Conservation (phyloP, 257 asterid genomes). For the Ligustrum vulgare region DNA sequence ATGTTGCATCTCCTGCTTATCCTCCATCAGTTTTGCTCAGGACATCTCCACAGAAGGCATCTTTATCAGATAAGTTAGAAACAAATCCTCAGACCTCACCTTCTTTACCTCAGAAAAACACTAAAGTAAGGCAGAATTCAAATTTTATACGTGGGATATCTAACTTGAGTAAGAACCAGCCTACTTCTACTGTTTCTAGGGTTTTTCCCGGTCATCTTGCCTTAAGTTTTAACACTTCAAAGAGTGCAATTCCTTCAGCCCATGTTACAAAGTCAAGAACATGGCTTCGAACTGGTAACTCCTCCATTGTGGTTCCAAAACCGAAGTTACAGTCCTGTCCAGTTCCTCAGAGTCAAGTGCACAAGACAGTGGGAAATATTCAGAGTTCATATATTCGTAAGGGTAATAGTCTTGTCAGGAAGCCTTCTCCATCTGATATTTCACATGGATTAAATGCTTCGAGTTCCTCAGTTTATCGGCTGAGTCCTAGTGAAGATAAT, state of each 20-base stretch:
- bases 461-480: constrained; percentile 37
- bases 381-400: constrained; percentile 67
- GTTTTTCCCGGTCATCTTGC: constrained; percentile 41
- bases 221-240: constrained; percentile 29
- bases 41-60: constrained; percentile 27
- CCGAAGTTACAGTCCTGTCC: constrained; percentile 33
- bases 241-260: constrained; percentile 36
- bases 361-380: constrained; percentile 30
- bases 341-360: constrained; percentile 35
- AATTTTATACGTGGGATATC: constrained; percentile 38
- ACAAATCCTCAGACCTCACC: constrained; percentile 25
- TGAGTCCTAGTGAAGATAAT: constrained; percentile 32
- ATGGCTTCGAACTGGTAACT: constrained; percentile 65
- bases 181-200: constrained; percentile 36
- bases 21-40: constrained; percentile 19
- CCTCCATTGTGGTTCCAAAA: constrained; percentile 39
- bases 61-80: constrained; percentile 24
- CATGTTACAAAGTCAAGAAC: constrained; percentile 68
- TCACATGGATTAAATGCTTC: constrained; percentile 44
- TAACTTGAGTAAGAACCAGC: constrained; percentile 40
- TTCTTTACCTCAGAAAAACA: constrained; percentile 28
- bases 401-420: constrained; percentile 86
- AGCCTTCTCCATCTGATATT: constrained; percentile 43
- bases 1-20: no score
- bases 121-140: constrained; percentile 35